Evolutionary conservation across 805 yeast species (phyloP).

Genomic region (Sungouiella blattae): DNA sequence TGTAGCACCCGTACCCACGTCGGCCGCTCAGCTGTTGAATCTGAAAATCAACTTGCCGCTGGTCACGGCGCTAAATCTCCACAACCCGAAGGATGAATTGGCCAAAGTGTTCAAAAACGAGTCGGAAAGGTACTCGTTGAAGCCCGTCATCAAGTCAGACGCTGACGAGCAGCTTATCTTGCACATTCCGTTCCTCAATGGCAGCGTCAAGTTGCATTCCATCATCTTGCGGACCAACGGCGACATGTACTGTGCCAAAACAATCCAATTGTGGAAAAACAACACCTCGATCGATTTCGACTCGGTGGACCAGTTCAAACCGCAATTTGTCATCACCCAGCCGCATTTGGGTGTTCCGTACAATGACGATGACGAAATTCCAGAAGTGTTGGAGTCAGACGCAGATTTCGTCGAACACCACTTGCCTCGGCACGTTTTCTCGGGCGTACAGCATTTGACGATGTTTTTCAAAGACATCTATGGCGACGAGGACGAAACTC

Average conservation of each 20-base stretch:
- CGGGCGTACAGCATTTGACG: constrained; percentile 65
- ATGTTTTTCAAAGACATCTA: constrained; percentile 61
- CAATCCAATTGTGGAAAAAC: constrained; percentile 71
- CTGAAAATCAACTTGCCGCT: constrained; percentile 57
- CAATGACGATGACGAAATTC: constrained; percentile 34
- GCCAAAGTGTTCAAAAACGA: constrained; percentile 51
- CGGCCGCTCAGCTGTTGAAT: constrained; percentile 62
- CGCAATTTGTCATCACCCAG: constrained; percentile 54
- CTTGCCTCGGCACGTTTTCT: constrained; percentile 69
- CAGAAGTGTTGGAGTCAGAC: constrained; percentile 29
- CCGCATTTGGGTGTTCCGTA: constrained; percentile 57
- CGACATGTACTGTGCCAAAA: constrained; percentile 62
- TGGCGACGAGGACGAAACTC: constrained; percentile 46
- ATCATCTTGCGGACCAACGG: constrained; percentile 65
- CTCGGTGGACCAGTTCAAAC: constrained; percentile 44
- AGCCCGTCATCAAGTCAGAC: constrained; percentile 57
- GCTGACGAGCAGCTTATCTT: constrained; percentile 78
- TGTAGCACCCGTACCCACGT: constrained; percentile 68
- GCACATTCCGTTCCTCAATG: constrained; percentile 71
- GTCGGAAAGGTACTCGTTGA: constrained; percentile 47
- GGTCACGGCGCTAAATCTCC: constrained; percentile 61
- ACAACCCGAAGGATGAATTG: constrained; percentile 48
- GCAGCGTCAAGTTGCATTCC: constrained; percentile 70
- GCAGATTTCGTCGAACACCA: constrained; percentile 74
- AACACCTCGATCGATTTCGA: constrained; percentile 70